Evolutionary conservation across 305 asterid genomes (phyloP).

Genomic region (Fraxinus baroniana): DNA sequence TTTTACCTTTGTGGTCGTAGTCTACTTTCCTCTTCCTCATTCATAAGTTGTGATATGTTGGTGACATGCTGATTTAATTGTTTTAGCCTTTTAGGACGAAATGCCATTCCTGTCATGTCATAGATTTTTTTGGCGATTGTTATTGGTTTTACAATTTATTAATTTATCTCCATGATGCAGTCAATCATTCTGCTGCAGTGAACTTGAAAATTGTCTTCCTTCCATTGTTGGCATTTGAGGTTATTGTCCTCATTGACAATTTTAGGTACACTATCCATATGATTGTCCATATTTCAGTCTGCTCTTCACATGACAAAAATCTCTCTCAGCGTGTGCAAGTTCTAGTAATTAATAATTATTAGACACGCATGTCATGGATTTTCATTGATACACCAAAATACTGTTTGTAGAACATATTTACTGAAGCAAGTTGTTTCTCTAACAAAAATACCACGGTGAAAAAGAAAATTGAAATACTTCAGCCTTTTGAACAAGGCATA

Average conservation of each 20-base stretch:
- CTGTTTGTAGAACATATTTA: background rate
- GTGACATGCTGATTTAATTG: slow-evolving; percentile 14
- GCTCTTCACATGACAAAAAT: background rate
- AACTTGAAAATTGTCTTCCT: slow-evolving; percentile 84
- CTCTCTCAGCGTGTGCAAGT: slow-evolving; percentile 9
- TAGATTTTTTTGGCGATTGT: background rate
- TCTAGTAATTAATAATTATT: slow-evolving; percentile 11
- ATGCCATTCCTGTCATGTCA: background rate
- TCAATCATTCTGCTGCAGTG: slow-evolving; percentile 58
- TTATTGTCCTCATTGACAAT: slow-evolving; percentile 75
- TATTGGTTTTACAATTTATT: slow-evolving; percentile 15
- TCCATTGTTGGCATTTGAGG: slow-evolving; percentile 87
- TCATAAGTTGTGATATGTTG: background rate
- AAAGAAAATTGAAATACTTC: slow-evolving; percentile 13
- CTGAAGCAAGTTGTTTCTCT: slow-evolving; percentile 7
- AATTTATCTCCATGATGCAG: slow-evolving; percentile 46
- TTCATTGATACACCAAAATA: slow-evolving; percentile 8
- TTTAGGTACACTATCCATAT: slow-evolving; percentile 56
- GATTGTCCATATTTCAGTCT: slow-evolving; percentile 16
- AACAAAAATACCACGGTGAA: background rate
- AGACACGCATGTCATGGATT: background rate
- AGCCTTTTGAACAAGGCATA: slow-evolving; percentile 13
- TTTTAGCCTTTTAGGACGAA: background rate
- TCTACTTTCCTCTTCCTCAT: slow-evolving; percentile 19
- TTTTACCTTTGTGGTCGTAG: slow-evolving; percentile 5